A percentile compares a stretch with the other conserved stretches of the same genome.
Conservation (phyloP, 1,284 basidiomycete genomes). For the Moesziomyces parantarcticus region DNA sequence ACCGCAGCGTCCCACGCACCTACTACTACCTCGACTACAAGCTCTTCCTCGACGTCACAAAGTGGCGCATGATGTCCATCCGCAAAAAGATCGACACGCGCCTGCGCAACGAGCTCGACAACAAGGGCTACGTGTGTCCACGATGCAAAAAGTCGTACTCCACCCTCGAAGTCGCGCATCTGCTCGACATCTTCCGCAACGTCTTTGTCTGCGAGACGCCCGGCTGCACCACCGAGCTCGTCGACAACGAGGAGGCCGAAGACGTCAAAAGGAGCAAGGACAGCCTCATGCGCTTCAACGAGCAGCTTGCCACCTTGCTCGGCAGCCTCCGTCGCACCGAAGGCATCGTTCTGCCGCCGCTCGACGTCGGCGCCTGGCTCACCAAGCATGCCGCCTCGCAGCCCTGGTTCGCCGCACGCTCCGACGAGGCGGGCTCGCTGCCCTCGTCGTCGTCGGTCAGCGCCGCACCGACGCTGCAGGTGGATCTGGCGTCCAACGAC, state of each 20-base stretch:
- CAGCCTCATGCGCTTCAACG: conserved; percentile 93
- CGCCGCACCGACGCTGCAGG: conserved; percentile 45
- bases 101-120: conserved; percentile 74
- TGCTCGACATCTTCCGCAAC: conserved; percentile 75
- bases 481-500: conserved; percentile 62
- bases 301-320: conserved; percentile 85
- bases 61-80: conserved; percentile 97
- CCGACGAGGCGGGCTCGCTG: conserved; percentile 18
- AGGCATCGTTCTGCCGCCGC: conserved; percentile 75
- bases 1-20: conserved; percentile 43
- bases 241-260: conserved; percentile 91
- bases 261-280: conserved; percentile 86
- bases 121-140: conserved; percentile 94
- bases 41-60: conserved; percentile 94
- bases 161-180: conserved; percentile 83
- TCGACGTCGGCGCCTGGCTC: conserved; percentile 75
- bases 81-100: conserved; percentile 80
- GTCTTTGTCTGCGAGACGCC: conserved; percentile 64
- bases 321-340: conserved; percentile 89
- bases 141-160: conserved; percentile 86
- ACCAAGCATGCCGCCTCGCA: conserved; percentile 56
- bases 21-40: conserved; percentile 98
- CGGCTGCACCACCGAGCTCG: conserved; percentile 75
- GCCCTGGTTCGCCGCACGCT: conserved; percentile 46
- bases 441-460: conserved; percentile 36